These are phyloP conservation scores for Terfezia boudieri DNA, from an alignment of 495 filamentous ascomycete genomes.

Conservation along the genomic window DNA sequence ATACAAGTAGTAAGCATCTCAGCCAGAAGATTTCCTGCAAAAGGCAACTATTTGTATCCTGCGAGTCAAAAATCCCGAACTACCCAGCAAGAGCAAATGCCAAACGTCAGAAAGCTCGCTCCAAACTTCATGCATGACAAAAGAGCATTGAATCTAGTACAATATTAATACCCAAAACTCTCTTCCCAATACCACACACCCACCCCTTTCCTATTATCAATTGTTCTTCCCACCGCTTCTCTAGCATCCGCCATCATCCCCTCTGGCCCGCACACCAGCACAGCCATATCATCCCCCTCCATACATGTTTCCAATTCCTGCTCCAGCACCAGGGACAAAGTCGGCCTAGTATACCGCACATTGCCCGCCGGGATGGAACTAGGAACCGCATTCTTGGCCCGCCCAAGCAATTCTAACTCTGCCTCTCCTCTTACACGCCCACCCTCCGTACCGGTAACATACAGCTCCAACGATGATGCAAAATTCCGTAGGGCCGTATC, in stretches of 20 bases:
- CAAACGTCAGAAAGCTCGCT: no score
- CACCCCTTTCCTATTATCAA: neutral
- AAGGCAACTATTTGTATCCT: no score
- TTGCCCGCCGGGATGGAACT: neutral
- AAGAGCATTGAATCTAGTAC: no score
- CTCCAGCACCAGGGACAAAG: neutral
- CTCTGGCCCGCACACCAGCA: neutral
- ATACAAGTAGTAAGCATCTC: no score
- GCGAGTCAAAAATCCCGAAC: no score
- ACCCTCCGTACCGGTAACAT: neutral
- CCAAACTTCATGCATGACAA: no score
- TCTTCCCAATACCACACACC: neutral
- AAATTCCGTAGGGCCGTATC: neutral
- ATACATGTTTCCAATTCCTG: neutral
- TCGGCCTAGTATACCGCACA: neutral
- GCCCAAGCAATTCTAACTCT: neutral
- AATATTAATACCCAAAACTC: neutral
- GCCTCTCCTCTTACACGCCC: neutral
- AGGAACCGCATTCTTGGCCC: neutral
- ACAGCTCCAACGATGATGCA: neutral
- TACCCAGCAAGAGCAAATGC: no score
- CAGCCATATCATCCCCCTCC: neutral
- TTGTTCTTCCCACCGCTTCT: neutral
- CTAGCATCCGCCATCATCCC: neutral
- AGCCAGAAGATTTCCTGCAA: no score